phyloP scores from a whole-genome alignment of 331 rosid genomes.

The Dryas integrifolia region DNA sequence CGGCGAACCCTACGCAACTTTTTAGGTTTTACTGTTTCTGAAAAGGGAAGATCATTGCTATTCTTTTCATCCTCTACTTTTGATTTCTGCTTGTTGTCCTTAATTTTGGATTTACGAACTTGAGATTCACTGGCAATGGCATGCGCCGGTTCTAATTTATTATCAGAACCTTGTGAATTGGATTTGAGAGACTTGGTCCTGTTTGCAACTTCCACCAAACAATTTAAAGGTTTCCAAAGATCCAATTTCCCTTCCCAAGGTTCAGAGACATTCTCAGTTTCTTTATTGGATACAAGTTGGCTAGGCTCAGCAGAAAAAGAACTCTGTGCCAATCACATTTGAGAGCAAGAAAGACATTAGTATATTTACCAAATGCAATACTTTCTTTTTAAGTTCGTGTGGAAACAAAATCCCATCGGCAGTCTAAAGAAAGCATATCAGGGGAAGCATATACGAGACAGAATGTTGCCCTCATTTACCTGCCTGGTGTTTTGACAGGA shows the following conservation, averaged over 20 bases:
- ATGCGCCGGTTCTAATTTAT: constrained; percentile 47
- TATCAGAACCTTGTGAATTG: constrained; percentile 53
- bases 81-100: constrained; percentile 59
- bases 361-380: constrained; percentile 1
- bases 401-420: constrained; percentile 16
- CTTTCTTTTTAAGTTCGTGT: constrained; percentile 4
- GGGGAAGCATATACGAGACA: constrained; percentile 19
- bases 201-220: constrained; percentile 84
- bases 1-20: constrained; percentile 63
- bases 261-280: constrained; percentile 56
- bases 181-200: constrained; percentile 81
- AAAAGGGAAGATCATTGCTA: constrained; percentile 36
- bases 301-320: constrained; percentile 56
- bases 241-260: constrained; percentile 64
- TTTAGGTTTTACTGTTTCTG: constrained; percentile 53
- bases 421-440: background rate
- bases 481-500: constrained; percentile 44
- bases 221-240: constrained; percentile 91
- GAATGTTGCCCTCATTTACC: constrained; percentile 41
- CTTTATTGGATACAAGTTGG: constrained; percentile 47
- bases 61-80: constrained; percentile 64
- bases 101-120: constrained; percentile 51
- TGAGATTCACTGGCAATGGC: constrained; percentile 41
- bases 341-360: constrained; percentile 15
- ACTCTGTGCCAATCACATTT: constrained; percentile 46